A percentile compares a stretch with the other conserved stretches of the same genome.
Conservation (phyloP, 257 asterid genomes). For the Ehretia macrophylla region DNA sequence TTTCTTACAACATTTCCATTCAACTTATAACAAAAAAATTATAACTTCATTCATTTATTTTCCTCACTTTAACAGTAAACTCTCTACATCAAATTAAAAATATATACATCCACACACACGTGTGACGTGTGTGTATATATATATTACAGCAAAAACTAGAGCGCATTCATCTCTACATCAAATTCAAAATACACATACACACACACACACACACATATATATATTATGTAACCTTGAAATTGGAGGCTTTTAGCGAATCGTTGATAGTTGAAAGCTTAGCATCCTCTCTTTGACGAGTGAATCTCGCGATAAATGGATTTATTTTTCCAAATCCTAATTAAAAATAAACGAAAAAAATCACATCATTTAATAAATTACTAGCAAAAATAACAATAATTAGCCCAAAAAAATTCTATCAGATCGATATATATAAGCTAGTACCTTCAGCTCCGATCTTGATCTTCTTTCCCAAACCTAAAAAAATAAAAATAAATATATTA, state of each 20-base stretch:
- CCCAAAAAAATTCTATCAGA: neutral
- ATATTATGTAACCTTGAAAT: neutral
- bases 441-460: conserved; percentile 22
- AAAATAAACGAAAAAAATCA: neutral
- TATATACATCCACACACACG: too few species aligned
- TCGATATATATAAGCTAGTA: neutral
- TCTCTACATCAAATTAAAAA: too few species aligned
- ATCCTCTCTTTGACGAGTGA: neutral
- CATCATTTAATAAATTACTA: neutral
- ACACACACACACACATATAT: neutral
- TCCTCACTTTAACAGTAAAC: too few species aligned
- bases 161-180: neutral
- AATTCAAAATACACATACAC: too few species aligned
- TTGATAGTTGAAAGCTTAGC: neutral
- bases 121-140: too few species aligned
- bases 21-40: too few species aligned
- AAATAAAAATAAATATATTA: too few species aligned
- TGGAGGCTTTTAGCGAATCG: neutral
- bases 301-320: neutral
- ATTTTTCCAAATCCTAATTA: conserved; percentile 10
- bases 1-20: too few species aligned
- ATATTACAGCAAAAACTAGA: too few species aligned
- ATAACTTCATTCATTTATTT: too few species aligned
- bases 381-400: neutral
- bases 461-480: conserved; percentile 22